A percentile compares a stretch with the other conserved stretches of the same genome.
Conservation (phyloP, 129 eudicot species). For the carrot (Daucus carota) region DH1_v3.0 NC_030386.2:6665001-6665500, state of each 20-base stretch:
- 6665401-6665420: conserved; percentile 3
- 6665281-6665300: neutral
- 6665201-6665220: neutral
- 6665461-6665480: conserved; percentile 84
- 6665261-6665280: neutral
- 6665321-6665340: neutral
- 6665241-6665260: neutral
- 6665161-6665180: neutral
- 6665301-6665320: neutral
- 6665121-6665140: neutral
- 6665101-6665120: neutral
- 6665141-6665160: neutral
- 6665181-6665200: neutral
- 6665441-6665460: conserved; percentile 99
- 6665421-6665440: conserved; percentile 29
- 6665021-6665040: neutral
- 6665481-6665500: conserved; percentile 88
- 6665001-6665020: neutral
- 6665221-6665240: neutral
- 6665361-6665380: neutral
- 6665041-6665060: neutral
- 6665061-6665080: neutral
- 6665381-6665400: neutral
- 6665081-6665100: neutral
- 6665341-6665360: neutral